Conservation (phyloP, 768 basidiomycete genomes). For the Peribolospora baueri region DNA sequence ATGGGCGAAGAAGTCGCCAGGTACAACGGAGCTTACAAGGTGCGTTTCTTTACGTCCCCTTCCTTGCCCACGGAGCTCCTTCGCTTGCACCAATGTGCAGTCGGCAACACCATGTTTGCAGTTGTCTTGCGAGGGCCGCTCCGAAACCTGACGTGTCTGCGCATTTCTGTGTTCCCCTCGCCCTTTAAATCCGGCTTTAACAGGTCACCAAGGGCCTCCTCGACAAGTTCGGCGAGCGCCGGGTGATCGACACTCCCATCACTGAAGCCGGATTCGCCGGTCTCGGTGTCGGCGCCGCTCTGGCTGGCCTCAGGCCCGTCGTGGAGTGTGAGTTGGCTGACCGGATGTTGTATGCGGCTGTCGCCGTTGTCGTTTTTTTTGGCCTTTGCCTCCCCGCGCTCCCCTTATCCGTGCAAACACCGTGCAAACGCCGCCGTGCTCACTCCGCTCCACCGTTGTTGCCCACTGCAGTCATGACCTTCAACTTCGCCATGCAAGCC, state of each 20-base stretch:
- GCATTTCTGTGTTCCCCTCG: background rate
- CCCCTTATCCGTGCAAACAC: no score
- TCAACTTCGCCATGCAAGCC: constrained; percentile 25
- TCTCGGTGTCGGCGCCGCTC: constrained; percentile 76
- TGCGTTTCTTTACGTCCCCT: constrained; percentile 15
- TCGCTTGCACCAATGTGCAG: background rate
- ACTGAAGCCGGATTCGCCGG: constrained; percentile 99
- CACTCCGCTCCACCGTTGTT: background rate
- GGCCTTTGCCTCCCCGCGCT: no score
- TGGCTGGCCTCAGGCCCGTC: constrained; percentile 80
- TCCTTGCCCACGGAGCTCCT: background rate
- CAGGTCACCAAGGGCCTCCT: constrained; percentile 94
- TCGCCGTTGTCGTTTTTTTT: no score
- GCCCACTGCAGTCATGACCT: no score
- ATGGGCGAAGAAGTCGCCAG: constrained; percentile 93
- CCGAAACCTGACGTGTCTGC: background rate
- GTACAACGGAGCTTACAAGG: constrained; percentile 96
- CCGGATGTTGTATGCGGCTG: constrained; percentile 79
- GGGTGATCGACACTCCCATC: constrained; percentile 88
- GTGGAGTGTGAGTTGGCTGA: constrained; percentile 39
- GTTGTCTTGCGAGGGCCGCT: background rate
- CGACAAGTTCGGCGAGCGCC: constrained; percentile 97
- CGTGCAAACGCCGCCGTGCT: background rate
- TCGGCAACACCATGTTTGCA: background rate
- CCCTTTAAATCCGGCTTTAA: constrained; percentile 6